Base-by-base conservation (phyloP, 1,284 basidiomycete species). In the Anthracocystis panici-leucophaei region DNA sequence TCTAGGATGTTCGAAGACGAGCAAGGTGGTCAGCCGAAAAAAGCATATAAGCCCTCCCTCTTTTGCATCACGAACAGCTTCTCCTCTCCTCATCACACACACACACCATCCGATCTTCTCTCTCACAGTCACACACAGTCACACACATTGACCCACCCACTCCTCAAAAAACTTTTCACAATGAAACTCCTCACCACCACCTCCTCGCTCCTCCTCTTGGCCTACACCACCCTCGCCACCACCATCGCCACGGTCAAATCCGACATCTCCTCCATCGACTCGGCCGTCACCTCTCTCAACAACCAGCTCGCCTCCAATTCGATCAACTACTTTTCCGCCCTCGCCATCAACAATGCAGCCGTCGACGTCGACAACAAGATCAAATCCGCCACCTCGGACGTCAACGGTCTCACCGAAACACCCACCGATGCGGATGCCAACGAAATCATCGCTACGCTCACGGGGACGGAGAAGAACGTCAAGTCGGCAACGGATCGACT, bases 321-420 rank as follows among this genome's bases (percentile, higher is more conserved):
- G 8, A 41, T 67, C 58, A 61, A 52, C 58, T 67, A 67, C 57
- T 57, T 61, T 16, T 57, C 44, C 5, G 65, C 58, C 3, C 65
- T 67, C 21, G 48, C 48, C n/a, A 67, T 67, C 50, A 23, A 42
- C 54, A 25, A 25, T 10, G 65, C 58, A 8, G 49, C 65, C 42
- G n/a, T 25, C 21, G 10, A 49, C 2, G 23, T 67, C 2, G 55
- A 56, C 23, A 49, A 57, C 58, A 67, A 67, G 44, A 67, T 67
- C 58, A 67, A 67, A 23, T 11, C 65, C 14, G 58, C 48, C 21
- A 61, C 58, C n/a, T 38, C 53, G 2, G 58, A 61, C 45, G 57
- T 67, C 3, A 33, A 61, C 5, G 48, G 10, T 6, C 54, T 67
- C 48, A 53, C 46, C n/a, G 65, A 61, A 20, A 57, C 49, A 2